Conservation (phyloP, 2,329 filamentous ascomycete genomes). For the Aspergillus novofumigatus region DNA sequence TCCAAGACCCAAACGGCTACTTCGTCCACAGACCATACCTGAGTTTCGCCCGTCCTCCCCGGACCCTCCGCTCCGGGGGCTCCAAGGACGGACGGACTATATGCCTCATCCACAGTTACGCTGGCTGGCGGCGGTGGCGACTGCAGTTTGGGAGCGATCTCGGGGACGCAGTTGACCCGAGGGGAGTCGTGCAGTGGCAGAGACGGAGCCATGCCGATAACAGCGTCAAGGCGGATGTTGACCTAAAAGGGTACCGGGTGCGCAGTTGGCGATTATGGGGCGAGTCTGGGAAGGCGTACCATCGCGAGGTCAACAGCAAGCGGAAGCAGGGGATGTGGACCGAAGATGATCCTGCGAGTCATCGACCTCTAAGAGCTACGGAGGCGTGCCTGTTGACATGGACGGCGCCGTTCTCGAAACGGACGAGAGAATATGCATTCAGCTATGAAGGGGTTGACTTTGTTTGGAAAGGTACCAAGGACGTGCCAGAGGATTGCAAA, state of each 20-base stretch:
- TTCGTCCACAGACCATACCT: conserved; percentile 9
- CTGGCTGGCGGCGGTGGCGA: conserved; percentile 10
- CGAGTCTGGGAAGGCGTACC: conserved; percentile 9
- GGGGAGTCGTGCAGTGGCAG: conserved; percentile 12
- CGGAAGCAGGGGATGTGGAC: conserved; percentile 2
- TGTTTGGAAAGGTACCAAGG: conserved; percentile 11
- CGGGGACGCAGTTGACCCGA: conserved; percentile 7
- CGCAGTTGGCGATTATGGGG: conserved; percentile 13
- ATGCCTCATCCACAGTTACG: conserved; percentile 7
- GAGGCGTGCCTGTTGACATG: conserved; percentile 4
- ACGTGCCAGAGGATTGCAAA: not conserved
- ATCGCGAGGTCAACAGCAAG: conserved; percentile 6
- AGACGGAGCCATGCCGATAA: conserved; percentile 9
- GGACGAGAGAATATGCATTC: conserved; percentile 6
- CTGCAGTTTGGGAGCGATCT: conserved; percentile 8
- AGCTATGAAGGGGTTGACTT: conserved; percentile 8
- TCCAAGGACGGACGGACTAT: conserved; percentile 4
- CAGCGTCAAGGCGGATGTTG: not conserved
- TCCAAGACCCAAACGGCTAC: conserved; percentile 3
- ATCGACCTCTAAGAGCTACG: not conserved
- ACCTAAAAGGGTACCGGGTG: conserved; percentile 12
- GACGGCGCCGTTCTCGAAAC: conserved; percentile 2
- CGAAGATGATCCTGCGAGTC: not conserved
- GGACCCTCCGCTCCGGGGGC: conserved; percentile 7
- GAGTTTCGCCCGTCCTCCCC: conserved; percentile 6